Conservation (phyloP, 768 basidiomycete genomes). For the Podaxis mareebaensis region DNA sequence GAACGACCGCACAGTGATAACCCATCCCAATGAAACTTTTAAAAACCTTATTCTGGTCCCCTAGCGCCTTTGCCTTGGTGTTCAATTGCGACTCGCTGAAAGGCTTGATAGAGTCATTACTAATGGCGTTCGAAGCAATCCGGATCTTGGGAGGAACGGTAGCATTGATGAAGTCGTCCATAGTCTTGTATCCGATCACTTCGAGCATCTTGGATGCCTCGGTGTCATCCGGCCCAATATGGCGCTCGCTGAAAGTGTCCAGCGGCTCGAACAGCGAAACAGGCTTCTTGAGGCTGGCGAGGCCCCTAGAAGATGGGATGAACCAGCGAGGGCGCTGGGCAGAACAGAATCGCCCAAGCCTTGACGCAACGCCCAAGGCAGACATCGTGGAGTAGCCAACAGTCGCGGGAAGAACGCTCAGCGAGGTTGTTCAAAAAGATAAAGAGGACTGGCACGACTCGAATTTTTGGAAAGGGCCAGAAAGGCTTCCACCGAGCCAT, state of each 20-base stretch:
- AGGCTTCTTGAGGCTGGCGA: constrained; percentile 64
- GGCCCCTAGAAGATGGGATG: constrained; percentile 32
- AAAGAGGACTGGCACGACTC: constrained; percentile 20
- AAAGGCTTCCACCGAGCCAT: constrained; percentile 50
- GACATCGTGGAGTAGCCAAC: constrained; percentile 28
- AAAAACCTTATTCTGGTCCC: constrained; percentile 75
- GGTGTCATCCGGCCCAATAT: constrained; percentile 87
- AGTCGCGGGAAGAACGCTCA: constrained; percentile 7
- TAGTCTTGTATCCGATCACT: constrained; percentile 78
- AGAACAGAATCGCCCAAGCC: constrained; percentile 27
- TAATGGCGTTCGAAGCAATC: constrained; percentile 58
- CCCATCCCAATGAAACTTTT: constrained; percentile 99
- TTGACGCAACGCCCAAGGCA: constrained; percentile 31
- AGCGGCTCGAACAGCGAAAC: constrained; percentile 76
- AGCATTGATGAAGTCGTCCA: constrained; percentile 85
- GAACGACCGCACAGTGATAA: constrained; percentile 92
- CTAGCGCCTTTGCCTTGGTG: constrained; percentile 72
- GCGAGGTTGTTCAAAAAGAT: constrained; percentile 21
- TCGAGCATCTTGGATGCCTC: constrained; percentile 84
- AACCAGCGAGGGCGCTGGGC: constrained; percentile 20
- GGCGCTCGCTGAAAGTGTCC: constrained; percentile 88
- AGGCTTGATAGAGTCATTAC: constrained; percentile 67
- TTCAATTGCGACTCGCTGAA: constrained; percentile 88
- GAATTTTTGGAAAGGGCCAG: constrained; percentile 27
- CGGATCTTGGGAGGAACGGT: constrained; percentile 84